Conservation (phyloP, 75 land plant genomes). For the Isoetes taiwanensis region DNA sequence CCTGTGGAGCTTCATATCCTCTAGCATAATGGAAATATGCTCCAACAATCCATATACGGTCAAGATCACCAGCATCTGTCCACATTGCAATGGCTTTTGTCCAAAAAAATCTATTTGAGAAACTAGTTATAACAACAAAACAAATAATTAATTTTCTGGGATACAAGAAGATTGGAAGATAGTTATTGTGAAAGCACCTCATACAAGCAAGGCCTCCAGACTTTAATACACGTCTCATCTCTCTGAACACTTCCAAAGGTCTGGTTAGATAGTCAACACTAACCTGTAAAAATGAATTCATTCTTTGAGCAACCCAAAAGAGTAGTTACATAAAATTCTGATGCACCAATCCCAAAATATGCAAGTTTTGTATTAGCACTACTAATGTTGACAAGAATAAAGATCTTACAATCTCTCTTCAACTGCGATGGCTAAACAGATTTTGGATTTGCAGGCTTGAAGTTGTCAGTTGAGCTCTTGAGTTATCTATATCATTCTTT, state of each 20-base stretch:
- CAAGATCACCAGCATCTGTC: constrained; percentile 1
- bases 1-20: neutral
- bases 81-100: constrained; percentile 3
- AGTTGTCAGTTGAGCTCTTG: no score
- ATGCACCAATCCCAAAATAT: no score
- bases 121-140: neutral
- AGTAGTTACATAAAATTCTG: no score
- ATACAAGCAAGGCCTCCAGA: neutral
- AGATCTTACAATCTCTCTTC: no score
- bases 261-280: neutral
- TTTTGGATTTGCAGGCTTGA: no score
- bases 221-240: constrained; percentile 1
- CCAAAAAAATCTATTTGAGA: constrained; percentile 1
- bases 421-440: no score
- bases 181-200: neutral
- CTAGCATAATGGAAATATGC: constrained; percentile 7
- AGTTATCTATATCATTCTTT: no score
- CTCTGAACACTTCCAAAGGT: constrained; percentile 1
- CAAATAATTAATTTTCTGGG: no score
- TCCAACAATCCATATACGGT: constrained; percentile 2
- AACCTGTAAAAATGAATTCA: neutral
- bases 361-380: no score
- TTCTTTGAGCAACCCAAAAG: no score
- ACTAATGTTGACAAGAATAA: no score
- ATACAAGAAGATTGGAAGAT: no score